Base-by-base conservation (phyloP, 2,329 filamentous ascomycete genomes). In the Albophoma yamanashiensis region DNA sequence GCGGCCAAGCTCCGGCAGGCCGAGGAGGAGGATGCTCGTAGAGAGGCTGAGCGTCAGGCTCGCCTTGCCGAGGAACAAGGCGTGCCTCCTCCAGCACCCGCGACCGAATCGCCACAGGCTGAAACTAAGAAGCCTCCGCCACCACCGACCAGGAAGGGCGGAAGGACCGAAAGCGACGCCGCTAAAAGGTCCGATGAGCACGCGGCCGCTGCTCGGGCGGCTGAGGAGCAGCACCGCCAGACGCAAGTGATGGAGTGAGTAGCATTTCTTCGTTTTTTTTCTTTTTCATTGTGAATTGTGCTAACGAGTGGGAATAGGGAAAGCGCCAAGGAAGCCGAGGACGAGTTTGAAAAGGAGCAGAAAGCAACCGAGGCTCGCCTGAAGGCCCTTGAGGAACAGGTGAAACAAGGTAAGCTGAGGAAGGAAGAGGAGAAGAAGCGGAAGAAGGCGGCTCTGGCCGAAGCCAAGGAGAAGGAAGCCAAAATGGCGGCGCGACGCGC, bases 381-480 rank as follows among this genome's bases (percentile, higher is more conserved):
- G 31, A 91, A 87, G 71, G 92, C 91, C 20, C 83, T 99, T 11
- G 92, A 99, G 74, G 92, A 97, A 71, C 92, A 97, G 74, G 92
- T 97, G 58, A 88, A 87, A 64, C 90, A 92, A 70, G 91, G 92
- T 68, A 99, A 97, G 78, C 77, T 97, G 58, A 93, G 91, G 80
- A 97, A 96, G 75, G 89, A 95, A 66, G 94, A 99, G 73, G 94
- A 97, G 76, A 97, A 96, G 79, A 90, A 88, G 64, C 88, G 84
- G 67, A 94, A 92, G 79, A 92, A 96, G 77, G 93, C 91, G 27
- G 92, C 92, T 12, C 81, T 89, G 69, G 89, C 89, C 57, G 91
- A 94, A 66, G 85, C 92, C 9, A 93, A 91, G 73, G 91, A 96
- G 67, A 92, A 95, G 71, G 93, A 97, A 72, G 80, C 86, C 58